Conservation (phyloP, 768 basidiomycete genomes). For the Pholiota molesta region DNA sequence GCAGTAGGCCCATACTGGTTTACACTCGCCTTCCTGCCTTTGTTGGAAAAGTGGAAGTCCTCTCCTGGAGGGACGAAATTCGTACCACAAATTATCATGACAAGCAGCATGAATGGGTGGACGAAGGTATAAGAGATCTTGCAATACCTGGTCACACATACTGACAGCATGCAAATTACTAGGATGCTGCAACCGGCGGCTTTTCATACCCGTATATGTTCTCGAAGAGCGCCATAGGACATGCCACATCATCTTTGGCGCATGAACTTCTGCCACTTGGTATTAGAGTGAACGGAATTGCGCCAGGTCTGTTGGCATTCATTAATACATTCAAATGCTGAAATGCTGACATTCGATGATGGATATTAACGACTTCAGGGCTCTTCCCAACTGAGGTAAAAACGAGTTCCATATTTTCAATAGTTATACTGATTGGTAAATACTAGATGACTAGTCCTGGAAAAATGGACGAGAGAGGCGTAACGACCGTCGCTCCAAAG, state of each 20-base stretch:
- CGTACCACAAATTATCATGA: slow-evolving; percentile 9
- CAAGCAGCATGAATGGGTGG: slow-evolving; percentile 14
- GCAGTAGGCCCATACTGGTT: slow-evolving; percentile 11
- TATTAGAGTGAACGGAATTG: slow-evolving; percentile 13
- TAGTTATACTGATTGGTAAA: not conserved
- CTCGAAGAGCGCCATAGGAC: slow-evolving; percentile 10
- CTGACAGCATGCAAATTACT: not conserved
- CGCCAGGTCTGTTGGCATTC: not conserved
- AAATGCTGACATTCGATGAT: no score
- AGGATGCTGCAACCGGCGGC: slow-evolving; percentile 15
- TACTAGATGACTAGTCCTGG: slow-evolving; percentile 10
- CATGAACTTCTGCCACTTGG: slow-evolving; percentile 10
- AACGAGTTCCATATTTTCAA: not conserved
- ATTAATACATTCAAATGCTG: no score
- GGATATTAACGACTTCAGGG: not conserved
- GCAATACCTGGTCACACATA: not conserved
- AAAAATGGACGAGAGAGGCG: not conserved
- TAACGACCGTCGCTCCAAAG: not conserved
- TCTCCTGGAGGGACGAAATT: slow-evolving; percentile 4
- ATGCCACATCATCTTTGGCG: slow-evolving; percentile 2
- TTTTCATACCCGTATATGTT: slow-evolving; percentile 7
- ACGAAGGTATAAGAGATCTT: not conserved
- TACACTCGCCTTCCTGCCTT: slow-evolving; percentile 6
- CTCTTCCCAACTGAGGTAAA: slow-evolving; percentile 12
- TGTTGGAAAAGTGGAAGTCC: slow-evolving; percentile 10